phyloP scores from a whole-genome alignment of 371 early-diverging fungal species.

The Rhizopus arrhizus region DNA sequence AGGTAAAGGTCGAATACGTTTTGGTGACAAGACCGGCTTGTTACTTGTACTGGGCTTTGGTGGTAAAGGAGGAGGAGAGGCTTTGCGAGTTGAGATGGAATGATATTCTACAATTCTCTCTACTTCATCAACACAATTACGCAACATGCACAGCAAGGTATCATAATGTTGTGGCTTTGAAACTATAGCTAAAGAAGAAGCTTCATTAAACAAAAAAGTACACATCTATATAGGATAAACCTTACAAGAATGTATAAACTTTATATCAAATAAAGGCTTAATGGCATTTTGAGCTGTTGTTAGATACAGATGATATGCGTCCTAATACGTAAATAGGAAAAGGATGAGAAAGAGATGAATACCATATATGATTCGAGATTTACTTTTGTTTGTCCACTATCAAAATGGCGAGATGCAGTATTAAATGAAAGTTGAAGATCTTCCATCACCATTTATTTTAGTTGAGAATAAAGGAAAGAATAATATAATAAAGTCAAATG shows the following conservation, averaged over 20 bases:
- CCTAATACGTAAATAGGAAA: constrained; percentile 9
- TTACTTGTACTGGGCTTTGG: constrained; percentile 27
- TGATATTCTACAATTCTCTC: constrained; percentile 31
- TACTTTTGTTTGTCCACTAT: constrained; percentile 37
- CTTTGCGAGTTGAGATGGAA: constrained; percentile 12
- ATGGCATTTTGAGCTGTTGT: constrained; percentile 28
- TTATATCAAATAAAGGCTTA: constrained; percentile 26
- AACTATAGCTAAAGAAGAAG: constrained; percentile 26
- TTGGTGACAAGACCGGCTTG: constrained; percentile 36
- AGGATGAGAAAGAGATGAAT: not conserved
- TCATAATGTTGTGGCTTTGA: constrained; percentile 26
- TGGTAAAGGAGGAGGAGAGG: constrained; percentile 23
- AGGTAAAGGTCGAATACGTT: constrained; percentile 19
- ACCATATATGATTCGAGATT: not conserved
- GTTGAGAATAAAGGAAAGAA: not conserved
- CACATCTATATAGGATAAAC: not conserved
- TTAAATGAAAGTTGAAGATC: constrained; percentile 29
- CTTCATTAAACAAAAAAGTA: not conserved
- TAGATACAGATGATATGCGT: constrained; percentile 29
- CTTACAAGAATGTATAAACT: constrained; percentile 37
- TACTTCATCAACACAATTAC: constrained; percentile 27
- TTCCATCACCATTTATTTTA: constrained; percentile 23
- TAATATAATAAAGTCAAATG: not conserved
- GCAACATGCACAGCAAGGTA: constrained; percentile 22
- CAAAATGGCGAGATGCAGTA: constrained; percentile 25